phyloP scores from a whole-genome alignment of 1,284 basidiomycete species.

The Trichosporon inkin region DNA sequence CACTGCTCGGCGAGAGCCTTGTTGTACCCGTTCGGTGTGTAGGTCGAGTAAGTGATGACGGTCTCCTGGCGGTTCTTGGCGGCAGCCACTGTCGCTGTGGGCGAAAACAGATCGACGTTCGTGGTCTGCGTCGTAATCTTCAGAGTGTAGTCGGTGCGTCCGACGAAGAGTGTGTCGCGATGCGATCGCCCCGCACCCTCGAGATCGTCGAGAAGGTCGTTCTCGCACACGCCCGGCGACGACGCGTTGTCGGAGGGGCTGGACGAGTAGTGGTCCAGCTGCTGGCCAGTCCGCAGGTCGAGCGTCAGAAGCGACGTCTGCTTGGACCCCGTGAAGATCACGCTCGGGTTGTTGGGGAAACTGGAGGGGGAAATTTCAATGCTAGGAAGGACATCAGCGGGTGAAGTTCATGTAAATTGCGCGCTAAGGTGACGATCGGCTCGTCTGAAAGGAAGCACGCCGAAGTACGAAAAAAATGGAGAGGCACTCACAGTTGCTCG shows the following conservation, averaged over 20 bases:
- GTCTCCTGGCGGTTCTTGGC: conserved; percentile 29
- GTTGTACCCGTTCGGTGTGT: conserved; percentile 47
- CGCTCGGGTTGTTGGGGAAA: conserved; percentile 45
- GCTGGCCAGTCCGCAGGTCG: conserved; percentile 46
- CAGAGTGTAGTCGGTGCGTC: conserved; percentile 45
- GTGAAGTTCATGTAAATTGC: background rate
- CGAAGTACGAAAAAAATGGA: background rate
- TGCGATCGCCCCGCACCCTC: conserved; percentile 31
- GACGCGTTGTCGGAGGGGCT: conserved; percentile 28
- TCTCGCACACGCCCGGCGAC: conserved; percentile 31
- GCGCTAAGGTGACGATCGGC: background rate
- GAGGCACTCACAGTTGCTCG: conserved; percentile 45
- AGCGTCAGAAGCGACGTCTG: conserved; percentile 47
- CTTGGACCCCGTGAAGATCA: conserved; percentile 48
- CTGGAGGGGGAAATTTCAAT: conserved; percentile 49
- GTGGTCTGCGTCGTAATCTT: conserved; percentile 34
- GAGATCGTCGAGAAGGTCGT: conserved; percentile 41
- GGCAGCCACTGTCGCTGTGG: conserved; percentile 3
- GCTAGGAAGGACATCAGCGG: conserved; percentile 23
- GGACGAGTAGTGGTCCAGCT: conserved; percentile 43
- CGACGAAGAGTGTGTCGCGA: conserved; percentile 41
- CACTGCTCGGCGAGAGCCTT: conserved; percentile 46
- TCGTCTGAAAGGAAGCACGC: background rate
- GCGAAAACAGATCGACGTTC: conserved; percentile 6
- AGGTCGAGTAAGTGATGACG: conserved; percentile 47